Base-by-base conservation (phyloP, 768 basidiomycete genomes). In the Tylopilus sp. region DNA sequence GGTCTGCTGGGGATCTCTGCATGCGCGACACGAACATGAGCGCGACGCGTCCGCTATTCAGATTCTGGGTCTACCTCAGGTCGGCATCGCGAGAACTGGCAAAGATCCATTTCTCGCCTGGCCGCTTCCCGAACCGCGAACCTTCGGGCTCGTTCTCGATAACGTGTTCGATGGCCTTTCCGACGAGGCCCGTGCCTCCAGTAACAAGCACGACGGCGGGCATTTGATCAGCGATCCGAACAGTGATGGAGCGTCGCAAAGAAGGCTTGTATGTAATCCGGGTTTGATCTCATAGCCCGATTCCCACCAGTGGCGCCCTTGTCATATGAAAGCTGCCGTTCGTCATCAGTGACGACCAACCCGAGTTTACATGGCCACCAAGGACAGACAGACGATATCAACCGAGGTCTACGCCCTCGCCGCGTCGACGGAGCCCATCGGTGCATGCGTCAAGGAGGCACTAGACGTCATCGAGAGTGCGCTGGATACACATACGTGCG, bases 21-120 rank as follows among this genome's bases (percentile, higher is more conserved):
- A 38, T 24, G 45, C 24, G 41, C 13, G 46, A 33, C 29, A 40
- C 45, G 46, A 16, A 24, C n/a, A 21, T 62, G 50, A 58, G 52
- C 31, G 26, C 37, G 38, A 13, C 14, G 30, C 6, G 26, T 25
- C 34, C 22, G 2, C n/a, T n/a, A 22, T n/a, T 31, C 46, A 12
- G 30, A 22, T 29, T 16, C n/a, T 13, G 26, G n/a, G 50, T 64
- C 48, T 62, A 93, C 93, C 83, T 86, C 16, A 97, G 75, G 77
- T 97, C 94, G 14, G 82, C 92, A 37, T 96, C 92, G 38, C 81
- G 78, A 24, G 86, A 87, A 37, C 79, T 78, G 7, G 84, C 80
- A 70, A 93, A 98, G 41, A 95, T 76, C 94, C 94, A 97, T 30
- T 78, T 80, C 74, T 97, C 94, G 40, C 84, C 86, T 11, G 80